These are phyloP conservation scores for Pseudogymnoascus sp. DNA, from an alignment of 2,329 filamentous ascomycete species.

Conservation along the genomic window DNA sequence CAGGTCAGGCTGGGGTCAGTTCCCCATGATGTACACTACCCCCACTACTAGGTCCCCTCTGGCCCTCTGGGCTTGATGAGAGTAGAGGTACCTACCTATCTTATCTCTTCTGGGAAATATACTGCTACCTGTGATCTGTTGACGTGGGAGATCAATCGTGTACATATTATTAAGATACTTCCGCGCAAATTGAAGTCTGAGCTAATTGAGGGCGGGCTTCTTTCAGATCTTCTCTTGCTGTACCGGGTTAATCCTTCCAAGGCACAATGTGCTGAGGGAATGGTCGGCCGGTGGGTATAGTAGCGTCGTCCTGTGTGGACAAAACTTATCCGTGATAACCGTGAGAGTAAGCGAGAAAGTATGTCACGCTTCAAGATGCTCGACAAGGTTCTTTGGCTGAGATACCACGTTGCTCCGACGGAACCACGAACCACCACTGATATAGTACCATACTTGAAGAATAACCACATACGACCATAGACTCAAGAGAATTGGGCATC, in stretches of 20 bases:
- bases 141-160: background rate
- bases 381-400: background rate
- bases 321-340: constrained; percentile 26
- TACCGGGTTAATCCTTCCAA: constrained; percentile 29
- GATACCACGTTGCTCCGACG: too few relatives aligned
- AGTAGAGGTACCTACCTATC: background rate
- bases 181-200: constrained; percentile 24
- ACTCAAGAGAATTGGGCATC: too few relatives aligned
- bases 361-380: constrained; percentile 31
- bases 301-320: constrained; percentile 30
- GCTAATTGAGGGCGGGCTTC: constrained; percentile 17
- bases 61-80: background rate
- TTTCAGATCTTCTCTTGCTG: constrained; percentile 29
- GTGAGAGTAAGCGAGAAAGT: constrained; percentile 25
- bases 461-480: too few relatives aligned
- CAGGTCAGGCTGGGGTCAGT: too few relatives aligned
- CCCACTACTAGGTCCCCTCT: background rate
- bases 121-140: background rate
- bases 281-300: constrained; percentile 27
- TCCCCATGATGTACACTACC: too few relatives aligned
- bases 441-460: too few relatives aligned
- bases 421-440: too few relatives aligned
- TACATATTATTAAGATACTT: too few relatives aligned
- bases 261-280: constrained; percentile 31
- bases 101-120: background rate